These are phyloP conservation scores for Zygosaccharomyces bisporus DNA, from an alignment of 805 yeast species.

Conservation along the genomic window DNA sequence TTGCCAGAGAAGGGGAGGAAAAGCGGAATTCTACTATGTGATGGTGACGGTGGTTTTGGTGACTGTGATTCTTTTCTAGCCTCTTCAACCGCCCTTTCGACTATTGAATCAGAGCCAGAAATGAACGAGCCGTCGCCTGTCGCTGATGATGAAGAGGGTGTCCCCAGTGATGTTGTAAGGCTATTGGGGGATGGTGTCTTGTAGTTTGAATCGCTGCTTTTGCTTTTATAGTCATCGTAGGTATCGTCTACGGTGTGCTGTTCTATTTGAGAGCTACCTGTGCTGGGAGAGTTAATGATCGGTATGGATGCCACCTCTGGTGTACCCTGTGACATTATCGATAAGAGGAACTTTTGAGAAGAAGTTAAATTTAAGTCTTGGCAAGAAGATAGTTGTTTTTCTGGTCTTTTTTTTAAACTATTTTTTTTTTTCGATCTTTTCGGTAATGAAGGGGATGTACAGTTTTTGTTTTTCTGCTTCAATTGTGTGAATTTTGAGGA, in stretches of 20 bases:
- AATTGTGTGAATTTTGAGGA: no score
- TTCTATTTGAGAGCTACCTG: no score
- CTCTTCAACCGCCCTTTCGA: not conserved
- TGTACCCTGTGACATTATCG: not conserved
- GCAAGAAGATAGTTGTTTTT: not conserved
- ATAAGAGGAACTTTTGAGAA: not conserved
- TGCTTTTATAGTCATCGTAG: no score
- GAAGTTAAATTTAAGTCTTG: not conserved
- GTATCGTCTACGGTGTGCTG: no score
- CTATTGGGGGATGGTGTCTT: not conserved
- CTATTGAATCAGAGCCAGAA: not conserved
- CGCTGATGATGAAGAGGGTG: not conserved
- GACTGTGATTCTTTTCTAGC: conserved; percentile 10
- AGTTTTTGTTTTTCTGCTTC: no score
- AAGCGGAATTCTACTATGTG: conserved; percentile 38
- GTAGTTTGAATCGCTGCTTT: not conserved
- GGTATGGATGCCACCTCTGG: not conserved
- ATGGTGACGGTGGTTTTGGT: not conserved
- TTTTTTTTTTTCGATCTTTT: no score
- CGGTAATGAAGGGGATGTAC: not conserved
- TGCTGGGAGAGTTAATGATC: no score
- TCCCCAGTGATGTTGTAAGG: not conserved
- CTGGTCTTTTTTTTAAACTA: not conserved
- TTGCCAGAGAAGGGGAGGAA: conserved; percentile 40
- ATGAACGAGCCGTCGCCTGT: not conserved